Base-by-base conservation (phyloP, 2,329 filamentous ascomycete species). In the Colletotrichum liaoningense region DNA sequence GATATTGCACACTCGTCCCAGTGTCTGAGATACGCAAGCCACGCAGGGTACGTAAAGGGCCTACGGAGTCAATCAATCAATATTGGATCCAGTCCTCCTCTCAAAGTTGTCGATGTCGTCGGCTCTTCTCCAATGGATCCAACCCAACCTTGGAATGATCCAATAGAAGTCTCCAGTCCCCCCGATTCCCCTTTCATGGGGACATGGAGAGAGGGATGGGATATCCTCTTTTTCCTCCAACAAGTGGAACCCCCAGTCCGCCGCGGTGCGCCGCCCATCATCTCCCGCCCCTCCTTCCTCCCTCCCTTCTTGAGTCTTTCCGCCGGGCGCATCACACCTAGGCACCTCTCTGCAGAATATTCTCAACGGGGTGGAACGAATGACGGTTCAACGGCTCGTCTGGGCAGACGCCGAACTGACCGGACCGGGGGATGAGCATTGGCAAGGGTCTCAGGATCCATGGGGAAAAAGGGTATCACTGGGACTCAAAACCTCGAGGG, bases 191-290 rank as follows among this genome's bases (percentile, higher is more conserved):
- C 9, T 24, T 46, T 49, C 49, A 49, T 55, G 30, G 16, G 2
- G 38, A 16, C 35, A 38, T 14, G 12, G 35, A 16, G 42, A 8
- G 35, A 38, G 11, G 56, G 42, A 24, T 30, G 16, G 42, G 42
- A 56, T 62, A 38, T 54, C 35, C 60, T 33, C 56, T 42, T 42
- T 49, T 49, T 49, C 42, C 42, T 49, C 42, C 42, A 49, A n/a
- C 16, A 49, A 19, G 19, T 49, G n/a, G 38, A 42, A 9, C 33
- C 26, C 11, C 63, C 30, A 67, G 63, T 68, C 69, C 57, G 63
- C 67, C 59, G 67, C 28, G 65, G 35, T 38, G 60, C 67, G 35
- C n/a, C 54, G 28, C 64, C 64, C 64, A 59, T 68, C 64, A 68
- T 28, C 46, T 49, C 42, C 42, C 42, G 42, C 42, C 42, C 42